Percentiles rank a stretch among this genome's conserved stretches.
phyloP scores from a whole-genome alignment of 305 asterid genomes.

The Solanum hybrid region DNA sequence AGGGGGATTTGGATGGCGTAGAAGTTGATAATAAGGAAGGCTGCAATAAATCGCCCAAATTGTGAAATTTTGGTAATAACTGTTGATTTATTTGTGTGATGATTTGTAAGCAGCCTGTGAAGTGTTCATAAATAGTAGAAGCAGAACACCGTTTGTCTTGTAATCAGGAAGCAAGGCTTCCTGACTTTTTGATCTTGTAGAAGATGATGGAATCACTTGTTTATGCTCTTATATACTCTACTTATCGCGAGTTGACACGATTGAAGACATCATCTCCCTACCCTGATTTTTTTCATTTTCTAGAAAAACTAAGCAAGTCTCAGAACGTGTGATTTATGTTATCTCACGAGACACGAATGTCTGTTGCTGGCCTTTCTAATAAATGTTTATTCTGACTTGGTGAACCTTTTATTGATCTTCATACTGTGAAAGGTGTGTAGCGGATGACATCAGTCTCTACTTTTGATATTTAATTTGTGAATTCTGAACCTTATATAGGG shows the following conservation, averaged over 20 bases:
- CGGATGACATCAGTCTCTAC: background rate
- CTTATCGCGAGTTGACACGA: background rate
- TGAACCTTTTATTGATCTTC: background rate
- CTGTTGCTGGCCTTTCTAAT: background rate
- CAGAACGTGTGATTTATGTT: background rate
- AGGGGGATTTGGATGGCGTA: background rate
- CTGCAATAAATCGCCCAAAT: constrained; percentile 18
- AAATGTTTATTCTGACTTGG: background rate
- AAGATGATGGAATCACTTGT: background rate
- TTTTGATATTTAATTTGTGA: background rate
- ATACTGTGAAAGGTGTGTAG: background rate
- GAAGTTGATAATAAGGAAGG: constrained; percentile 8
- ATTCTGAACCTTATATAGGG: background rate
- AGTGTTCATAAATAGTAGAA: constrained; percentile 13
- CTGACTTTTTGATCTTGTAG: background rate
- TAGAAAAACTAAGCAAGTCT: background rate
- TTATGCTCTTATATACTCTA: background rate
- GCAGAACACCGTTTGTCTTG: background rate
- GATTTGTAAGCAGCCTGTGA: constrained; percentile 21
- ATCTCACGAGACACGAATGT: background rate
- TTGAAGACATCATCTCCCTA: background rate
- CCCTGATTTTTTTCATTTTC: background rate
- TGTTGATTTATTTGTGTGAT: constrained; percentile 19
- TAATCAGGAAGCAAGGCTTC: too few relatives aligned
- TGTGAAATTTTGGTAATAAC: constrained; percentile 29